These are phyloP conservation scores for Sporisorium sorghi DNA, from an alignment of 1,284 basidiomycete species.

Conservation along the genomic window DNA sequence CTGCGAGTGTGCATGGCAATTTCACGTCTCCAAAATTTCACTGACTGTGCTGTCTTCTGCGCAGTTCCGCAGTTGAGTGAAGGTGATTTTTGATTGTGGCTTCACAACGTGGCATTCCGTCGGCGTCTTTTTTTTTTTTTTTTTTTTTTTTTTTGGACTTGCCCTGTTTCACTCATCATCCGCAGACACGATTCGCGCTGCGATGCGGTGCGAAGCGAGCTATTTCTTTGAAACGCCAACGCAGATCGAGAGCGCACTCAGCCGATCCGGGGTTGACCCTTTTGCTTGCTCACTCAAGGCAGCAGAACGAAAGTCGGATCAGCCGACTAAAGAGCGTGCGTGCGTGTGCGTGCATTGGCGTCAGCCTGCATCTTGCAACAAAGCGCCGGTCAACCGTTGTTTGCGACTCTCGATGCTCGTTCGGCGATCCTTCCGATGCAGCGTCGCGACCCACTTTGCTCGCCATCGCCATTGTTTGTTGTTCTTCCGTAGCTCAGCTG, in stretches of 20 bases:
- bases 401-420: background rate
- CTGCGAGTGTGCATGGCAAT: background rate
- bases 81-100: background rate
- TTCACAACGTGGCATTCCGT: slow-evolving; percentile 4
- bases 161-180: no score
- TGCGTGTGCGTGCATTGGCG: background rate
- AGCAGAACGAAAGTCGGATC: background rate
- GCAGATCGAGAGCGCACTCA: slow-evolving; percentile 18
- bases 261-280: slow-evolving; percentile 23
- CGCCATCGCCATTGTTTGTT: background rate
- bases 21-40: background rate
- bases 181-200: no score
- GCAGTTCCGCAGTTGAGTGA: background rate
- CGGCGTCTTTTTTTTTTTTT: slow-evolving; percentile 6
- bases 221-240: slow-evolving; percentile 1
- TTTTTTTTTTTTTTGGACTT: no score
- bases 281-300: background rate
- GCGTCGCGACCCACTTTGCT: background rate
- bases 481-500: background rate
- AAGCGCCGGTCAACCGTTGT: slow-evolving; percentile 2
- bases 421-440: slow-evolving; percentile 1
- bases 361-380: slow-evolving; percentile 6
- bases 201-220: no score
- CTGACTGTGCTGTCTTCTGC: background rate
- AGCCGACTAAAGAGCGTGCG: background rate